Evolutionary conservation across 768 basidiomycete genomes (phyloP), one percentile per base, ranked within the genome.

Genomic region (Amanita phalloides): DNA sequence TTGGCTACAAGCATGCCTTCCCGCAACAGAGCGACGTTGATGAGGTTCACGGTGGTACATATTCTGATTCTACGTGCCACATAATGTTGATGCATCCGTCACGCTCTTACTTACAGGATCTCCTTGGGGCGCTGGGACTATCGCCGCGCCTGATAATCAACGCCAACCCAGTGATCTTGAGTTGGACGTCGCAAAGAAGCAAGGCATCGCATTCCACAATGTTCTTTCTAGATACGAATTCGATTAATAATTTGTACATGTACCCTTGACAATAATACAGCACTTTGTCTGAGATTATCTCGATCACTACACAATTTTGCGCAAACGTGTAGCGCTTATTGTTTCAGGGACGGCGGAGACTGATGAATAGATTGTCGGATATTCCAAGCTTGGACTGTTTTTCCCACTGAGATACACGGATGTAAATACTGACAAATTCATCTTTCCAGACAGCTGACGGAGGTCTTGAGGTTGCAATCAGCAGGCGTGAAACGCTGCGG

Each of bases 51-150:
- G 83, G 83, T 53, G 84, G 82, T 80, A 56, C 41, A 78, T 68
- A 30, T 38, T 25, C 35, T 11, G 11, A 21, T 53, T 26, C 11
- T 21, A 5, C 26, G 9, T 32, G 10, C 32, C 9, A 32, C 2
- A 26, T 25, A 14, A 26, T 39, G 20, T 26, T 60, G 55, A 58
- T 53, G 55, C 48, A 11, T 17, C 17, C 17, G 17, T 17, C 37
- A 20, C 8, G 49, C 7, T 9, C 46, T 46, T 23, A 4, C 46
- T 46, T 23, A 4, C 55, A 82, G 84, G 84, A 11, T 84, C 84
- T 13, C 78, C 88, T 20, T 90, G 81, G 78, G 89, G 88, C 39
- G 84, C 87, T 21, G 84, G 83, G 21, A 82, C 83, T 9, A 74
- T 75, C 55, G 73, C 81, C 30, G 72, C 65, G 1, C 35, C 59